These are phyloP conservation scores for Fraxinus anomala DNA, from an alignment of 257 asterid genomes.

Conservation along the genomic window DNA sequence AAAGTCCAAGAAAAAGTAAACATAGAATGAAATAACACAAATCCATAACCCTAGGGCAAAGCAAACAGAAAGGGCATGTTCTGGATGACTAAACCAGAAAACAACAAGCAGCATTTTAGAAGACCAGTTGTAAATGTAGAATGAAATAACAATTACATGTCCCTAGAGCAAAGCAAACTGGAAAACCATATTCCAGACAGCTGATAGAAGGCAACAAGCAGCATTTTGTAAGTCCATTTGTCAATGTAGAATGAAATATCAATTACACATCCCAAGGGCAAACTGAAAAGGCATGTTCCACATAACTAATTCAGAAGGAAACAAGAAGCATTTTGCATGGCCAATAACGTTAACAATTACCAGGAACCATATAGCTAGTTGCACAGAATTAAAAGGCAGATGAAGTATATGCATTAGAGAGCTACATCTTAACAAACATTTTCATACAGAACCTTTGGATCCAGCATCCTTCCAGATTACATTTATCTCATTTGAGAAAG, in stretches of 20 bases:
- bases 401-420: conserved; percentile 6
- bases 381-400: neutral
- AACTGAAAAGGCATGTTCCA: neutral
- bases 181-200: neutral
- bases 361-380: conserved; percentile 16
- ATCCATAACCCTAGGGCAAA: conserved; percentile 8
- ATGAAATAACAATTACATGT: conserved; percentile 9
- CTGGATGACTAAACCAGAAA: conserved; percentile 8
- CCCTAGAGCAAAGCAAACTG: conserved; percentile 10
- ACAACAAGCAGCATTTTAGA: neutral
- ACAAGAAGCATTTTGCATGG: neutral
- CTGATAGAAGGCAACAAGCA: neutral
- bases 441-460: conserved; percentile 12
- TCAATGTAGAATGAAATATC: neutral
- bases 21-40: conserved; percentile 1
- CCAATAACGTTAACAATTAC: neutral
- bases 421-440: conserved; percentile 3
- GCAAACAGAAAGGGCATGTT: conserved; percentile 7
- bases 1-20: neutral
- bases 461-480: conserved; percentile 14
- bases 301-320: conserved; percentile 8
- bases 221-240: neutral
- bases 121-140: neutral
- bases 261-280: conserved; percentile 3
- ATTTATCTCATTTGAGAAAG: conserved; percentile 10